phyloP scores from a whole-genome alignment of 2,329 filamentous ascomycete species.

The Chrysoporthe cubensis region DNA sequence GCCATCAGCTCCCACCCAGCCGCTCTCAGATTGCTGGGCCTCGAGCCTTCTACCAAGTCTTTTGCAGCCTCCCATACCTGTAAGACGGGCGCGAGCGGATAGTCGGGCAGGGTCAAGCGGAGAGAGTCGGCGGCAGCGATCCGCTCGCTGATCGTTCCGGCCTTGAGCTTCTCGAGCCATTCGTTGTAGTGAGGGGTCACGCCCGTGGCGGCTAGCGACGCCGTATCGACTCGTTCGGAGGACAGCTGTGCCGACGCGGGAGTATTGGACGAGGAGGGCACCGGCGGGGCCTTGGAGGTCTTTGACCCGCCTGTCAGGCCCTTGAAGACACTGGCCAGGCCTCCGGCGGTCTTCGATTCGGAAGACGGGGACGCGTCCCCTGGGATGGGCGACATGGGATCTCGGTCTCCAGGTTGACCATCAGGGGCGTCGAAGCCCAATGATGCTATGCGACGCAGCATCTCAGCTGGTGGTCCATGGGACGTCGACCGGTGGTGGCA shows the following conservation, averaged over 20 bases:
- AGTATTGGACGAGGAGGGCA: constrained; percentile 43
- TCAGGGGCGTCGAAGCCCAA: constrained; percentile 47
- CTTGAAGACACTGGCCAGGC: constrained; percentile 67
- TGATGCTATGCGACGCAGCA: constrained; percentile 49
- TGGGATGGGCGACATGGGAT: constrained; percentile 63
- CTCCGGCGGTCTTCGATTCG: constrained; percentile 59
- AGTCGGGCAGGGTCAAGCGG: constrained; percentile 59
- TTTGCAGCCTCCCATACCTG: constrained; percentile 70
- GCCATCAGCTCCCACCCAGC: constrained; percentile 70
- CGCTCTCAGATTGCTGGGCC: constrained; percentile 55
- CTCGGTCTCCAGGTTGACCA: constrained; percentile 39
- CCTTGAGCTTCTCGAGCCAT: constrained; percentile 58
- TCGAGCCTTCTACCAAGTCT: constrained; percentile 63
- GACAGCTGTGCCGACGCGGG: constrained; percentile 41
- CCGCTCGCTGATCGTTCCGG: constrained; percentile 56
- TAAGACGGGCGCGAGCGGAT: constrained; percentile 61
- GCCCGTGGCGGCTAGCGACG: constrained; percentile 41
- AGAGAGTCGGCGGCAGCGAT: constrained; percentile 62
- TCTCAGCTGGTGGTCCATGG: constrained; percentile 40
- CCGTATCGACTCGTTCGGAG: constrained; percentile 51
- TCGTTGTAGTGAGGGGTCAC: constrained; percentile 58
- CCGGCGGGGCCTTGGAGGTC: constrained; percentile 54
- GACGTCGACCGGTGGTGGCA: constrained; percentile 11
- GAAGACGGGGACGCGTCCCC: constrained; percentile 57
- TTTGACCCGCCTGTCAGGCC: constrained; percentile 59